Evolutionary conservation across 805 yeast species (phyloP).

Genomic region (Kuraishia ogatae): DNA sequence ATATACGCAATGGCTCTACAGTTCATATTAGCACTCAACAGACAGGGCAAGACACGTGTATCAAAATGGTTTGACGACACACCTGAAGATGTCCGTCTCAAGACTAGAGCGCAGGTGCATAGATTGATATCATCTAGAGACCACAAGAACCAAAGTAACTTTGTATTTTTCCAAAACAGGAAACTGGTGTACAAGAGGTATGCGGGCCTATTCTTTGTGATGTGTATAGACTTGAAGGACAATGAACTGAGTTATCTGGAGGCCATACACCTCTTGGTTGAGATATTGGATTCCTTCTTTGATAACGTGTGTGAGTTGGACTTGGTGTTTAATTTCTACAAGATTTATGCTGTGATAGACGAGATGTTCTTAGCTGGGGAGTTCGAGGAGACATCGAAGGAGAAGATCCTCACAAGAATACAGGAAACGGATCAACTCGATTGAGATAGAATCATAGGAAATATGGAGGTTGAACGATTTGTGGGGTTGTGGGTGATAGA

Average conservation of each 20-base stretch:
- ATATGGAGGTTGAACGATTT: no score
- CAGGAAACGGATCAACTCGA: constrained; percentile 56
- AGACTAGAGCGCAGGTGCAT: constrained; percentile 58
- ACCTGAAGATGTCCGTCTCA: constrained; percentile 35
- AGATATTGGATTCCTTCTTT: constrained; percentile 77
- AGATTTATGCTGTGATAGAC: constrained; percentile 73
- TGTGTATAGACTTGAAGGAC: constrained; percentile 71
- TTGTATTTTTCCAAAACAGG: constrained; percentile 37
- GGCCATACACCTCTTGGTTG: constrained; percentile 81
- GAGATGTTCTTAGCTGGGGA: constrained; percentile 90
- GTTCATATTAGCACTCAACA: constrained; percentile 72
- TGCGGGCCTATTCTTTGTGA: constrained; percentile 86
- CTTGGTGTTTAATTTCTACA: constrained; percentile 84
- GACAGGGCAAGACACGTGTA: constrained; percentile 89
- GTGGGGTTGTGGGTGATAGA: no score
- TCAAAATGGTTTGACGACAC: constrained; percentile 58
- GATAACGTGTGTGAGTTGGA: constrained; percentile 92
- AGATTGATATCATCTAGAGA: constrained; percentile 75
- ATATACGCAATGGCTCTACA: constrained; percentile 59
- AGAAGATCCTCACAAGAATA: constrained; percentile 54
- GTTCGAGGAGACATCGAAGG: constrained; percentile 75
- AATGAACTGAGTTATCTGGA: constrained; percentile 80
- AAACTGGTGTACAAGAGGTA: constrained; percentile 81
- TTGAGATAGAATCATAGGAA: constrained; percentile 15
- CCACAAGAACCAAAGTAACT: constrained; percentile 57